Conservation (phyloP, 352 stramenopile species). For the Phytopythium litorale region DNA sequence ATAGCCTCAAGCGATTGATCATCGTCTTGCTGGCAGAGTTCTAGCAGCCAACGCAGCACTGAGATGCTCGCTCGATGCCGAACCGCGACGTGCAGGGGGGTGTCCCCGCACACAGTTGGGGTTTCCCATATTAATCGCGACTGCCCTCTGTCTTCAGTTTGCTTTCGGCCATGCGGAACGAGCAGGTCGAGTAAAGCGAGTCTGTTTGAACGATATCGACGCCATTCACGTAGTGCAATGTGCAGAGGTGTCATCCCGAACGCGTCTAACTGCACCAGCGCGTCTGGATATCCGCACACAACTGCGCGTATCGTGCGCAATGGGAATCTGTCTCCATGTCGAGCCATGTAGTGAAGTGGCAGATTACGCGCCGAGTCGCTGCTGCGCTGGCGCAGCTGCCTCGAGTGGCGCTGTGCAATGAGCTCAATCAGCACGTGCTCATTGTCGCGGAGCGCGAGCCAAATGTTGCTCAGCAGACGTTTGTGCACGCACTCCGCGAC, state of each 20-base stretch:
- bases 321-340: constrained; percentile 22
- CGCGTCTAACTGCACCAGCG: constrained; percentile 31
- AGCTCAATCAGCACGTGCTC: constrained; percentile 41
- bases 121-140: constrained; percentile 13
- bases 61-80: constrained; percentile 29
- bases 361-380: constrained; percentile 33
- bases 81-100: constrained; percentile 34
- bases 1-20: not conserved
- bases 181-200: constrained; percentile 27
- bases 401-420: constrained; percentile 40
- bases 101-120: constrained; percentile 28
- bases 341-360: constrained; percentile 57
- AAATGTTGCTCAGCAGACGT: constrained; percentile 45
- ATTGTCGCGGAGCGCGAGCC: constrained; percentile 29
- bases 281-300: constrained; percentile 34
- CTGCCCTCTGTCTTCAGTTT: not conserved
- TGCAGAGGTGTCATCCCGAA: constrained; percentile 66
- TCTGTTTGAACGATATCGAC: constrained; percentile 2
- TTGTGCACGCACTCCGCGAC: constrained; percentile 36
- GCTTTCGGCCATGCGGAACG: constrained; percentile 1
- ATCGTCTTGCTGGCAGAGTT: constrained; percentile 2
- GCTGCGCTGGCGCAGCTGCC: constrained; percentile 49
- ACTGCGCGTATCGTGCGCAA: constrained; percentile 33
- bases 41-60: constrained; percentile 35
- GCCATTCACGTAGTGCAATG: constrained; percentile 42